Evolutionary conservation across 2,329 filamentous ascomycete genomes (phyloP), one percentile per base, ranked within the genome.

Genomic region (Bimuria novae-zelandiae): DNA sequence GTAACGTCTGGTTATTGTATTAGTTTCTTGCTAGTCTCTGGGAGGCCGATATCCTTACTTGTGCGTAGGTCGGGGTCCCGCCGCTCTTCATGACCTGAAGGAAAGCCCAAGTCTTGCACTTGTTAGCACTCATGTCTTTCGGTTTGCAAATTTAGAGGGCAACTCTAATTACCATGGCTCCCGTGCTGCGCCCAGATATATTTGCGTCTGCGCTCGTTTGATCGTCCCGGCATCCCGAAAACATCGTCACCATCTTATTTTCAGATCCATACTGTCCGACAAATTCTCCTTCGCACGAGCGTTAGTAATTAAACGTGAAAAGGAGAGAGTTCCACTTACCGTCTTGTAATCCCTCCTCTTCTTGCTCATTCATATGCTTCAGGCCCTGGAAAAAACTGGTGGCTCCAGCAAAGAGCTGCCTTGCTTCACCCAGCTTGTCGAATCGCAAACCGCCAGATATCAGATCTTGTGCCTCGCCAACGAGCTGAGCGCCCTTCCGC

Each of bases 331-430:
- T 8, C 3, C 7, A 47, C 44, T 68, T 61, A 14, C 73, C 70
- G 1, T 60, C 64, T 4, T 59, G 49, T 33, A 75, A 57, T 0
- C 72, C 71, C 42, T 82, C 77, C 47, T 72, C 75, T 41, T 80
- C 71, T 47, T 79, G 70, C 29, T 76, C 68, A 3, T 71, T 70
- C 57, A 76, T 73, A 61, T 82, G 79, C 41, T 75, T 75, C 36
- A 84, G 64, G 2, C 79, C 75, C 51, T 78, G 75, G 70, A 84
- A 84, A 65, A 85, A 84, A 42, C 71, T 74, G 0, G 76, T 80
- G 2, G 82, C 82, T 33, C 81, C 81, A 0, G 78, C 80, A 25
- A 83, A 75, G 5, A 85, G 68, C 59, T 81, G 74, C 54, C 77
- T 70, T 17, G 82, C 82, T 54, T 83, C 81, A 10, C 75, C 74